Conservation (phyloP, 768 basidiomycete genomes). For the Xanthoconium purpureum region DNA sequence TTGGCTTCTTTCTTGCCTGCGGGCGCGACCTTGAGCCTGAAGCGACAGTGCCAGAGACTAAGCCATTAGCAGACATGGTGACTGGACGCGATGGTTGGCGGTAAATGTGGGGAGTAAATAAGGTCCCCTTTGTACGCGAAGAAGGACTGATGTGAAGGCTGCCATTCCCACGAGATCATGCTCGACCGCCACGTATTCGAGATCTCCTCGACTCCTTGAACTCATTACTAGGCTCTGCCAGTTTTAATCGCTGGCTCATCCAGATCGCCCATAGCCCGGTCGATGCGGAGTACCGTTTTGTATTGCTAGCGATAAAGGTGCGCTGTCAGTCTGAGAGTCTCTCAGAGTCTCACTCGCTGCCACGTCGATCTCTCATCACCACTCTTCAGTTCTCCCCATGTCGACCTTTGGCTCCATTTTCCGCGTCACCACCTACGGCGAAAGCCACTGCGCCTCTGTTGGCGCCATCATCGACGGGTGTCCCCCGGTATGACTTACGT, state of each 20-base stretch:
- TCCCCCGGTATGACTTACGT: constrained; percentile 68
- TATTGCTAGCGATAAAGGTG: constrained; percentile 24
- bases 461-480: constrained; percentile 98
- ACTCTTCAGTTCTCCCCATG: constrained; percentile 47
- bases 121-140: neutral
- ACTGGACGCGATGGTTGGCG: constrained; percentile 1
- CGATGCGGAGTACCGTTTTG: constrained; percentile 19
- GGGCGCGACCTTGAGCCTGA: constrained; percentile 58
- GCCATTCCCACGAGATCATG: constrained; percentile 22
- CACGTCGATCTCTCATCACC: constrained; percentile 11
- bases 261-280: constrained; percentile 18
- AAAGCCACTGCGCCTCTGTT: constrained; percentile 95
- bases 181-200: too few species aligned
- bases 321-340: constrained; percentile 1
- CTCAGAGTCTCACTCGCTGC: neutral
- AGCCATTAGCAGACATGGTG: constrained; percentile 27
- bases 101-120: neutral
- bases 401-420: constrained; percentile 90
- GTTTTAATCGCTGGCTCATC: neutral
- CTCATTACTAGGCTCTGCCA: too few species aligned
- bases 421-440: constrained; percentile 96
- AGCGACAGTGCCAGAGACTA: constrained; percentile 22
- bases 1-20: constrained; percentile 60
- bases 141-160: neutral
- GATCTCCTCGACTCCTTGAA: too few species aligned